phyloP scores from a whole-genome alignment of 179 eudicot genomes.

The Sideroxylon spinosum region DNA sequence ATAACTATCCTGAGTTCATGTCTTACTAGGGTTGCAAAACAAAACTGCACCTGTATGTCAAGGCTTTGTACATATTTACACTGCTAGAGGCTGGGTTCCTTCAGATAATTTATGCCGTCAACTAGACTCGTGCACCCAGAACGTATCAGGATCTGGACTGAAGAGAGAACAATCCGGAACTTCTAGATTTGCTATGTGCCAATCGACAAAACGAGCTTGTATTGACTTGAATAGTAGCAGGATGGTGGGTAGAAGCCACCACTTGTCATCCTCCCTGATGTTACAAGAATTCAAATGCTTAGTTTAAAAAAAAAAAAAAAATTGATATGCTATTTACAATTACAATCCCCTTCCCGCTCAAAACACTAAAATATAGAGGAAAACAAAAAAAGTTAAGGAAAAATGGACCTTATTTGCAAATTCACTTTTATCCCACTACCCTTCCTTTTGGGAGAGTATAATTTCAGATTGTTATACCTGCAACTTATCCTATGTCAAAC shows the following conservation, averaged over 20 bases:
- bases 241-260: conserved; percentile 91
- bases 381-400: not conserved
- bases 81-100: not conserved
- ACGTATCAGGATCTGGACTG: conserved; percentile 76
- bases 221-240: conserved; percentile 67
- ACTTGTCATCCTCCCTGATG: conserved; percentile 83
- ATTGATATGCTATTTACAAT: too few relatives aligned
- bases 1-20: not conserved
- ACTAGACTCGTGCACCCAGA: conserved; percentile 58
- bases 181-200: conserved; percentile 96
- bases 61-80: conserved; percentile 17
- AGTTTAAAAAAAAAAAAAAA: not conserved
- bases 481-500: not conserved
- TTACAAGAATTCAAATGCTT: conserved; percentile 6
- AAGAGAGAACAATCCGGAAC: conserved; percentile 87
- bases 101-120: conserved; percentile 12
- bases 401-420: not conserved
- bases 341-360: not conserved
- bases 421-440: not conserved
- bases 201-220: conserved; percentile 85
- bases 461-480: too few relatives aligned
- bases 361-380: not conserved
- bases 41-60: conserved; percentile 17
- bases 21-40: not conserved
- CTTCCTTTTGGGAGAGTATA: too few relatives aligned